These are phyloP conservation scores for Fusarium pseudocircinatum DNA, from an alignment of 2,329 filamentous ascomycete genomes.

Conservation along the genomic window DNA sequence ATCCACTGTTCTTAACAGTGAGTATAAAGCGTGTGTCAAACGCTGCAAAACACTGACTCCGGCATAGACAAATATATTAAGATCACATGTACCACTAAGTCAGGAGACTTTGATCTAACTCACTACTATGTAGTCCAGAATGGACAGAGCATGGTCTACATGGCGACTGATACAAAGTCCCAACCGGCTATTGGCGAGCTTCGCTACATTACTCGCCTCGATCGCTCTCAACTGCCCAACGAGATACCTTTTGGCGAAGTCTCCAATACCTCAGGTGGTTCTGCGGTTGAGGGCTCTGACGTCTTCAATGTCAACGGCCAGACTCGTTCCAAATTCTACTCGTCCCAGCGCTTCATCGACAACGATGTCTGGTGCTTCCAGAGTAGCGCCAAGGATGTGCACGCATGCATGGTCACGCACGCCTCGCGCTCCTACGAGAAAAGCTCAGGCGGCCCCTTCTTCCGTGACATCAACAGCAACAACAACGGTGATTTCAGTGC, in stretches of 20 bases:
- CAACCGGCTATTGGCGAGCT: constrained; percentile 68
- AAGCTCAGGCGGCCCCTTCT: constrained; percentile 73
- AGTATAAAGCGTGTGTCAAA: not conserved
- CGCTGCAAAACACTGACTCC: not conserved
- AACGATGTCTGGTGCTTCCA: constrained; percentile 71
- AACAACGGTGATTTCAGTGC: constrained; percentile 66
- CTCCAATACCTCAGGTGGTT: constrained; percentile 63
- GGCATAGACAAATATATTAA: constrained; percentile 61
- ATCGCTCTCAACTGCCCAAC: constrained; percentile 58
- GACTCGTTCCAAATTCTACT: constrained; percentile 77
- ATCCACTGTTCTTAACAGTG: constrained; percentile 50
- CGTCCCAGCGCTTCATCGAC: constrained; percentile 75
- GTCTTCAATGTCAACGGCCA: constrained; percentile 69
- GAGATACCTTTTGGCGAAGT: constrained; percentile 64
- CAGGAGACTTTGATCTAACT: constrained; percentile 56
- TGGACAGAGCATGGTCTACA: constrained; percentile 68
- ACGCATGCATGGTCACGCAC: constrained; percentile 68
- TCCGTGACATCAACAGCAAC: constrained; percentile 72
- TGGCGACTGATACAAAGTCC: constrained; percentile 70
- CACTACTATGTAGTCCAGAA: constrained; percentile 71
- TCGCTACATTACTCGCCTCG: constrained; percentile 71
- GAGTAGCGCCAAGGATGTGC: constrained; percentile 56
- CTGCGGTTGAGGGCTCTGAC: constrained; percentile 66
- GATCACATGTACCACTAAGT: constrained; percentile 67
- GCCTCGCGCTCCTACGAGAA: constrained; percentile 62